These are phyloP conservation scores for Smallanthus sonchifolius DNA, from an alignment of 129 eudicot species.

Conservation along the genomic window DNA sequence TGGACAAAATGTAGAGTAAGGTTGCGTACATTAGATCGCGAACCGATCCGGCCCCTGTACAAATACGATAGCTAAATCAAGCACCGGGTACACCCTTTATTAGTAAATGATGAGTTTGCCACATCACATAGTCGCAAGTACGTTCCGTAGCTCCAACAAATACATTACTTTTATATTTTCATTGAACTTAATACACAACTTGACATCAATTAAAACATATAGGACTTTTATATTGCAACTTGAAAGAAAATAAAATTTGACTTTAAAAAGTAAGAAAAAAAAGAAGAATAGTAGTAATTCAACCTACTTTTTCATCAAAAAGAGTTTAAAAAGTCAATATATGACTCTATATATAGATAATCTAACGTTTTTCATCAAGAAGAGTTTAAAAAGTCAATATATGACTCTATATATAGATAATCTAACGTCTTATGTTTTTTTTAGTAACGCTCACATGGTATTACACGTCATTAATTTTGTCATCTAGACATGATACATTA, in stretches of 20 bases:
- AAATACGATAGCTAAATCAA: not conserved
- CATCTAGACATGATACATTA: not conserved
- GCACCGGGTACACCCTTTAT: not conserved
- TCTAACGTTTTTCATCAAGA: no score
- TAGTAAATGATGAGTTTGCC: no score
- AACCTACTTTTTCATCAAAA: not conserved
- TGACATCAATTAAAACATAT: not conserved
- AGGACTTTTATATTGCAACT: not conserved
- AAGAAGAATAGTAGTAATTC: not conserved
- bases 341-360: no score
- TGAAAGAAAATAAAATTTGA: not conserved
- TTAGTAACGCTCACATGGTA: not conserved
- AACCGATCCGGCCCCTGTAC: no score
- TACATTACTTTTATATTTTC: not conserved
- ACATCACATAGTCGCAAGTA: no score
- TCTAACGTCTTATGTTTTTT: not conserved
- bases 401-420: no score
- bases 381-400: no score
- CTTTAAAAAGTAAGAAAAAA: not conserved
- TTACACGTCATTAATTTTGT: not conserved
- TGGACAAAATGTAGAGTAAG: no score
- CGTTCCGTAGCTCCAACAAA: not conserved
- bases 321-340: not conserved
- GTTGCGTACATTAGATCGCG: no score
- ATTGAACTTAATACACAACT: not conserved